Evolutionary conservation across 371 early-diverging fungal species (phyloP).

Genomic region (Mucor indicus): DNA sequence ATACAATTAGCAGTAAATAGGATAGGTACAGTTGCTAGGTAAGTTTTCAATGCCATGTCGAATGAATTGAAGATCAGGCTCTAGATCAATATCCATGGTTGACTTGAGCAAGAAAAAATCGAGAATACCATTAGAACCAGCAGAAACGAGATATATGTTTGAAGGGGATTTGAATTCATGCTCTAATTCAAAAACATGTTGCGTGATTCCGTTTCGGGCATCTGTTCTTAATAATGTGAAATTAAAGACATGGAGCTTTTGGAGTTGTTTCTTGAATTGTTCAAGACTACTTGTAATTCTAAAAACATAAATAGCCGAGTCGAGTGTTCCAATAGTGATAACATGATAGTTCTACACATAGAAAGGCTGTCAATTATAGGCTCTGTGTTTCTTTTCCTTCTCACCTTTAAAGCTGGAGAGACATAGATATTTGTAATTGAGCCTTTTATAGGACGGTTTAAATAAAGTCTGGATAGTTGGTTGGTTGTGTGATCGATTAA

Average conservation of each 20-base stretch:
- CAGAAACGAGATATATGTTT: conserved; percentile 7
- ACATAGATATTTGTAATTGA: conserved; percentile 2
- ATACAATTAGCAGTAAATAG: too few relatives aligned
- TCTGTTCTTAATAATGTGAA: conserved; percentile 14
- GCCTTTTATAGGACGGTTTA: background rate
- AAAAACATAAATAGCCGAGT: conserved; percentile 14
- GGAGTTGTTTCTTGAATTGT: background rate
- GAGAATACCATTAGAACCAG: conserved; percentile 18
- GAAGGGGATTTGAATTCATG: background rate
- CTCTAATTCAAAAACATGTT: conserved; percentile 1
- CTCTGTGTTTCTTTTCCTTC: background rate
- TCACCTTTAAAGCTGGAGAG: conserved; percentile 1
- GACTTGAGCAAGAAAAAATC: conserved; percentile 11
- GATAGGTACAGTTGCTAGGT: conserved; percentile 14
- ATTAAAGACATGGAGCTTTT: background rate
- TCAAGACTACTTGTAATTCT: background rate
- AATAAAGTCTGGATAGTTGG: background rate
- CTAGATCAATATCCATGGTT: background rate
- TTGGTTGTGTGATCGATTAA: background rate
- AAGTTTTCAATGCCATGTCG: conserved; percentile 9
- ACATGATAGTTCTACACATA: conserved; percentile 3
- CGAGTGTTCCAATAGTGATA: conserved; percentile 8
- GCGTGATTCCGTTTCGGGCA: conserved; percentile 3
- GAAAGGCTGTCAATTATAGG: background rate
- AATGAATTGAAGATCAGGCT: conserved; percentile 2